phyloP scores from a whole-genome alignment of 164 flowering plant species.

The Annona cherimola region DNA sequence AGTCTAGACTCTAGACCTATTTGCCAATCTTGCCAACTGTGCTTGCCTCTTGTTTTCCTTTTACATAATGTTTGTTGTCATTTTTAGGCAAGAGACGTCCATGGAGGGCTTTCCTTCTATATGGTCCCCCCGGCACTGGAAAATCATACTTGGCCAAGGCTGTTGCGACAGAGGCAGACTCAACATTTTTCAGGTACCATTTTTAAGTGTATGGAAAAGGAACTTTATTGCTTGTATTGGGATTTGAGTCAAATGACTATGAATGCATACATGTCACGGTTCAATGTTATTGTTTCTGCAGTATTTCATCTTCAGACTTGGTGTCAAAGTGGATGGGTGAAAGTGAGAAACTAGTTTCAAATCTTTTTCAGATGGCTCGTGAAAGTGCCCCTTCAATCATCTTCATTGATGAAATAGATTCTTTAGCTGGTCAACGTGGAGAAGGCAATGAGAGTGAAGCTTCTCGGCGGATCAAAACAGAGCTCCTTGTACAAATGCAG shows the following conservation, averaged over 20 bases:
- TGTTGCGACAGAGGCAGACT: slow-evolving; percentile 97
- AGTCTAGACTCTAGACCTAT: too few relatives aligned
- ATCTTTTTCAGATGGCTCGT: slow-evolving; percentile 97
- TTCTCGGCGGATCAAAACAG: slow-evolving; percentile 93
- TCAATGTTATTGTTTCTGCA: slow-evolving; percentile 21
- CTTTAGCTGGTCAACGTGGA: slow-evolving; percentile 90
- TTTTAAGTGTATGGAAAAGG: background rate
- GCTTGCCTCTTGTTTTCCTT: background rate
- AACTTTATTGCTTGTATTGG: background rate
- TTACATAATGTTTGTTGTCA: background rate
- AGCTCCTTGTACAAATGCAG: slow-evolving; percentile 99
- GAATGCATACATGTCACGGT: background rate
- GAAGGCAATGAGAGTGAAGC: slow-evolving; percentile 99
- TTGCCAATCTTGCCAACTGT: too few relatives aligned
- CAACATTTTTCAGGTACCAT: slow-evolving; percentile 83
- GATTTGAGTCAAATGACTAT: background rate
- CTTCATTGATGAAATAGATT: slow-evolving; percentile 95
- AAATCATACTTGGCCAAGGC: slow-evolving; percentile 97
- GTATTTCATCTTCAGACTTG: slow-evolving; percentile 92
- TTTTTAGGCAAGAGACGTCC: slow-evolving; percentile 81
- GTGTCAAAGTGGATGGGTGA: slow-evolving; percentile 99
- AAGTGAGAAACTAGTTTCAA: slow-evolving; percentile 97
- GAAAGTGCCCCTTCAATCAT: slow-evolving; percentile 96
- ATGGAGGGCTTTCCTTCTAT: slow-evolving; percentile 93
- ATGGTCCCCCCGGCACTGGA: slow-evolving; percentile 99